A percentile compares a stretch with the other conserved stretches of the same genome.
These are phyloP conservation scores for Zymoseptoria crescenta DNA, from an alignment of 2,329 filamentous ascomycete genomes.

Conservation along the genomic window DNA sequence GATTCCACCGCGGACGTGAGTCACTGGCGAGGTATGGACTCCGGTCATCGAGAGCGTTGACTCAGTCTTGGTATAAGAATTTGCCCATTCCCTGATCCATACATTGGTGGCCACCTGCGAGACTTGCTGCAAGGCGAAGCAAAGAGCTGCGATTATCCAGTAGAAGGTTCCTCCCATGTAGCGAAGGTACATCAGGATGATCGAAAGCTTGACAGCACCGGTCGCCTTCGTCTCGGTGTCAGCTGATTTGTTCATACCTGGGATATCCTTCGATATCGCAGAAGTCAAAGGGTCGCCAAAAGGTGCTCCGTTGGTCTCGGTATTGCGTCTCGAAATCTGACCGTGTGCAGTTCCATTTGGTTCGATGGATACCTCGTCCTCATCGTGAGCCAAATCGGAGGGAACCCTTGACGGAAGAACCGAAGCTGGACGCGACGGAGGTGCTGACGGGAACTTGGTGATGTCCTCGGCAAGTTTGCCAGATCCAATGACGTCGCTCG, in stretches of 20 bases:
- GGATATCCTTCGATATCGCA: slow-evolving; percentile 33
- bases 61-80: slow-evolving; percentile 61
- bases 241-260: slow-evolving; percentile 44
- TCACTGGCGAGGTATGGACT: slow-evolving; percentile 30
- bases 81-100: slow-evolving; percentile 94
- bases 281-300: slow-evolving; percentile 42
- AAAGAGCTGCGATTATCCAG: slow-evolving; percentile 67
- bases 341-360: slow-evolving; percentile 40
- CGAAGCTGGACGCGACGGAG: slow-evolving; percentile 62
- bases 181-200: slow-evolving; percentile 74
- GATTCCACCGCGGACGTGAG: slow-evolving; percentile 35
- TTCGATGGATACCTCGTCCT: slow-evolving; percentile 1
- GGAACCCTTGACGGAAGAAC: slow-evolving; percentile 68
- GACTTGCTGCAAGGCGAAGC: slow-evolving; percentile 77
- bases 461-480: slow-evolving; percentile 84
- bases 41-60: slow-evolving; percentile 18
- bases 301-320: slow-evolving; percentile 30
- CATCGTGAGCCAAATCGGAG: slow-evolving; percentile 62
- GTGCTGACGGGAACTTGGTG: slow-evolving; percentile 55
- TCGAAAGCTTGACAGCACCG: slow-evolving; percentile 79
- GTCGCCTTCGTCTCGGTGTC: slow-evolving; percentile 65
- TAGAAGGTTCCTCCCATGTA: slow-evolving; percentile 98
- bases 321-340: slow-evolving; percentile 28
- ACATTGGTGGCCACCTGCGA: slow-evolving; percentile 81
- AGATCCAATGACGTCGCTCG: slow-evolving; percentile 72